phyloP scores from a whole-genome alignment of 2,329 filamentous ascomycete species.

The Coniella lustricola region DNA sequence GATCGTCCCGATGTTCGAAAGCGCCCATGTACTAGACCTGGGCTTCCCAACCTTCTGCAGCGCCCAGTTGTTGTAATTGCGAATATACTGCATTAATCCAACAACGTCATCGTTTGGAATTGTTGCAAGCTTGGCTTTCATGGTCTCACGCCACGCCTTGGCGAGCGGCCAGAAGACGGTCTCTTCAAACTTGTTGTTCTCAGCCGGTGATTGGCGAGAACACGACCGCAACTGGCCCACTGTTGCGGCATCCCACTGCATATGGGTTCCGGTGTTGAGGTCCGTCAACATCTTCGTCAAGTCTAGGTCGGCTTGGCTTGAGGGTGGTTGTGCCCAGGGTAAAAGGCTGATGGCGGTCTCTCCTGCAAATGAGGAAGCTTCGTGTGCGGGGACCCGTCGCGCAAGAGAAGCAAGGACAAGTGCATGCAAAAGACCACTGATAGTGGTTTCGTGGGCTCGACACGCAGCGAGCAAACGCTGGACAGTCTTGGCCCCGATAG shows the following conservation, averaged over 20 bases:
- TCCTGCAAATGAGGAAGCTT: slow-evolving; percentile 29
- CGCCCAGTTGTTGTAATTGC: slow-evolving; percentile 37
- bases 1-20: slow-evolving; percentile 47
- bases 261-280: slow-evolving; percentile 31
- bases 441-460: slow-evolving; percentile 33
- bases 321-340: slow-evolving; percentile 25
- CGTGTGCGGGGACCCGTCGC: slow-evolving; percentile 26
- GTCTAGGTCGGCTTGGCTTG: slow-evolving; percentile 21
- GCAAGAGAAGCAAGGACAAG: slow-evolving; percentile 36
- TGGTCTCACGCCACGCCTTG: slow-evolving; percentile 26
- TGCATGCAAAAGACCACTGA: slow-evolving; percentile 43
- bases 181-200: slow-evolving; percentile 18
- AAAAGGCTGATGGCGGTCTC: slow-evolving; percentile 40
- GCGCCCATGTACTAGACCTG: slow-evolving; percentile 39
- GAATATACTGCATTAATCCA: slow-evolving; percentile 34
- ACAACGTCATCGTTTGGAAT: slow-evolving; percentile 37
- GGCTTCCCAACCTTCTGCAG: slow-evolving; percentile 33
- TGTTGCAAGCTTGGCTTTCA: slow-evolving; percentile 26
- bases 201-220: slow-evolving; percentile 4
- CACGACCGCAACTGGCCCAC: slow-evolving; percentile 22
- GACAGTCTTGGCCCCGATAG: slow-evolving; percentile 25
- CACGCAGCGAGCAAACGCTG: slow-evolving; percentile 31
- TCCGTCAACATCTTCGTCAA: slow-evolving; percentile 29
- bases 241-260: slow-evolving; percentile 22
- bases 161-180: slow-evolving; percentile 37